These are phyloP conservation scores for Fulvia fulva DNA, from an alignment of 2,329 filamentous ascomycete genomes.

Conservation along the genomic window DNA sequence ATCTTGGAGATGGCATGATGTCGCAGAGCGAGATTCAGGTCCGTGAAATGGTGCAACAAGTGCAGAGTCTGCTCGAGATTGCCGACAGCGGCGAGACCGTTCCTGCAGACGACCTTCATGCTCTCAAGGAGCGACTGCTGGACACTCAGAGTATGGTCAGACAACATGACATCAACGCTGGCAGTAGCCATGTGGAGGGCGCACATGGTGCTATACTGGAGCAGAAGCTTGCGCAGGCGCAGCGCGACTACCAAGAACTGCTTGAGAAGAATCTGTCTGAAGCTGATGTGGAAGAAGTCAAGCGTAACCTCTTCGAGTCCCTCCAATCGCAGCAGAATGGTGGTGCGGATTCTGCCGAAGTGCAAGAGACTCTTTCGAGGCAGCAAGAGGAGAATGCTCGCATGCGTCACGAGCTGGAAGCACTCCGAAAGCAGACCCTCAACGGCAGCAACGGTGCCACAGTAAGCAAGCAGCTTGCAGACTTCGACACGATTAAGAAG, in stretches of 20 bases:
- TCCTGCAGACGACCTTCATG: conserved; percentile 73
- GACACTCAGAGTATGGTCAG: conserved; percentile 90
- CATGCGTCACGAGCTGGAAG: conserved; percentile 75
- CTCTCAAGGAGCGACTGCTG: conserved; percentile 71
- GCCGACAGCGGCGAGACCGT: conserved; percentile 74
- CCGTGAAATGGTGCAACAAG: conserved; percentile 74
- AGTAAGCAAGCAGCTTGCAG: conserved; percentile 93
- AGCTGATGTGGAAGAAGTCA: conserved; percentile 78
- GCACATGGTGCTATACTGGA: conserved; percentile 65
- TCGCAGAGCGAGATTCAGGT: conserved; percentile 88
- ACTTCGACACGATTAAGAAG: conserved; percentile 99
- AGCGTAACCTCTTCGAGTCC: conserved; percentile 70
- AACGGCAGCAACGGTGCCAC: conserved; percentile 64
- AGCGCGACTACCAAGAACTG: conserved; percentile 79
- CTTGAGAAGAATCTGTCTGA: conserved; percentile 75
- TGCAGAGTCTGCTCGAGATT: conserved; percentile 74
- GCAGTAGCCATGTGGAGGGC: conserved; percentile 55
- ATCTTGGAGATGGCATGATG: conserved; percentile 87
- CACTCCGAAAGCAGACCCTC: conserved; percentile 66
- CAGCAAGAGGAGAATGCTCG: conserved; percentile 79
- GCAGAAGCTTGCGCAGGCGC: conserved; percentile 66
- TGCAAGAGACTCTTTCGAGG: conserved; percentile 67
- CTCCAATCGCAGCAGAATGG: conserved; percentile 59
- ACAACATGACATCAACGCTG: conserved; percentile 83
- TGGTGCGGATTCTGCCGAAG: conserved; percentile 53